Percentiles rank a stretch among this genome's conserved stretches.
Evolutionary conservation across 495 filamentous ascomycete species (phyloP).

Genomic region (Baudoinia panamericana): DNA sequence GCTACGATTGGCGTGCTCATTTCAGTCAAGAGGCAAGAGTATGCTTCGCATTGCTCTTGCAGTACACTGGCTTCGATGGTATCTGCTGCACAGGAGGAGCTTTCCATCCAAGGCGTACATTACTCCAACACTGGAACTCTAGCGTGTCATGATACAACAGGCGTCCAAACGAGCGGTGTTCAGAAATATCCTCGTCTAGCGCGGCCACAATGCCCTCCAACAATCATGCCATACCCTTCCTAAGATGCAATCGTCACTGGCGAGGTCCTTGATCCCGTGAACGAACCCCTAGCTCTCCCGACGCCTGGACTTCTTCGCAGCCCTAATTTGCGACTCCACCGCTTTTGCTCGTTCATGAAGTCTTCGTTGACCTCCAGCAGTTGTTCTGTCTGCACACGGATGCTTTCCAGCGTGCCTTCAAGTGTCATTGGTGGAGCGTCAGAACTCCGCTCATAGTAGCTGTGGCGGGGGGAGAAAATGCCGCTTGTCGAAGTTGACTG

Average conservation of each 20-base stretch:
- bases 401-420: conserved; percentile 16
- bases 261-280: conserved; percentile 1
- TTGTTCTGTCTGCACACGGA: conserved; percentile 19
- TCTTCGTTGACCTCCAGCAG: conserved; percentile 19
- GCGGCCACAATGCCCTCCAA: not conserved
- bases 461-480: too few species aligned
- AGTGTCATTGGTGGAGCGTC: conserved; percentile 9
- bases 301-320: not conserved
- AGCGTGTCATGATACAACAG: too few species aligned
- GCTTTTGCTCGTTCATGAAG: conserved; percentile 12
- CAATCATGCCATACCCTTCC: not conserved
- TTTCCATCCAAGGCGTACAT: too few species aligned
- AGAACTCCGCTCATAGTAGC: not conserved
- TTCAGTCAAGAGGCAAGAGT: too few species aligned
- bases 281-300: not conserved
- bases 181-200: too few species aligned
- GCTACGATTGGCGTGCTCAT: too few species aligned
- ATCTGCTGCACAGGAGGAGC: too few species aligned
- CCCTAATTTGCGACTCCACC: conserved; percentile 4
- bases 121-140: too few species aligned
- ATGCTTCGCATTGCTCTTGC: too few species aligned
- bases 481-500: too few species aligned
- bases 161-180: too few species aligned
- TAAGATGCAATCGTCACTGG: conserved; percentile 4
- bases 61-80: too few species aligned